Base-by-base conservation (phyloP, 345 rosid genomes). In the Firmiana major region DNA sequence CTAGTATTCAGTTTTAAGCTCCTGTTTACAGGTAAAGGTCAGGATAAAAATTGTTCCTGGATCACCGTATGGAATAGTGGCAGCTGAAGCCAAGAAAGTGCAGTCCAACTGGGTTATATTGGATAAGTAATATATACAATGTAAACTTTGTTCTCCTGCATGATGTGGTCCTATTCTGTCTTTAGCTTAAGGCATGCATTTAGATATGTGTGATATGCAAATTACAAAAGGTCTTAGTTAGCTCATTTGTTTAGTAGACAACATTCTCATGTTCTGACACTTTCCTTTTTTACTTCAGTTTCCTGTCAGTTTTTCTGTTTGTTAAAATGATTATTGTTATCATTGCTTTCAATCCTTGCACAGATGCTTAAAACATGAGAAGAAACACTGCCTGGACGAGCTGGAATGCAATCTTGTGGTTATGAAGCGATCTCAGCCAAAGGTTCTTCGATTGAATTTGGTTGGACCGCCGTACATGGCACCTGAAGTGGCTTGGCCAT, bases 331-430 rank as follows among this genome's bases (percentile, higher is more conserved):
- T 73, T 64, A 26, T 76, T 78, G 63, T 26, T 77, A 34, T 17
- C 63, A 15, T 79, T 81, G 65, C 21, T 78, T 21, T 24, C 24
- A 19, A 66, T 81, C 79, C 53, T 38, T 38, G 76, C 34, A 70
- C 89, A 96, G 99, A 76, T 87, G 85, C 75, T 83, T 96, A 36
- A 93, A 89, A 81, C 88, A 91, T 43, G 99, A 96, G 87, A 92
- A 87, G 72, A 94, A 84, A 78, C 82, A 86, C 66, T 93, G 99
- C 81, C 86, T 92, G 85, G 94, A 90, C 60, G 90, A 96, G 80
- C 84, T 96, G 77, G 92, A 90, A 63, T 96, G 99, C 85, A 96
- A 96, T 83, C 89, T 96, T 63, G 98, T 93, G 82, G 92, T 92
- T 34, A 96, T 93, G 84, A 91, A 91, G 78, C 89, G 91, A 76